phyloP scores from a whole-genome alignment of 2,329 filamentous ascomycete species.

The Neonectria sp. region DNA sequence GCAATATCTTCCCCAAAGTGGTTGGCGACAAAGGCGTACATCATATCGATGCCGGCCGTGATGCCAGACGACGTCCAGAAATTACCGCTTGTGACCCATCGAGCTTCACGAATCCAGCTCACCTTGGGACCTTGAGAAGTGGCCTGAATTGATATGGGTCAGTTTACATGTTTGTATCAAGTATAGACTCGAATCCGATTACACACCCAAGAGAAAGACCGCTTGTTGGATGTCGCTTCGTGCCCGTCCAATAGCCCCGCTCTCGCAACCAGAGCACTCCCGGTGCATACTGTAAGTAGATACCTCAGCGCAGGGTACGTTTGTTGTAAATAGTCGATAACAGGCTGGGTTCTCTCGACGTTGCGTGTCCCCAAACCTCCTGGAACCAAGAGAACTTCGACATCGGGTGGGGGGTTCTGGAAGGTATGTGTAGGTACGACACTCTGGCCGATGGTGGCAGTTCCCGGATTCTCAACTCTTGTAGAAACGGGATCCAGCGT shows the following conservation, averaged over 20 bases:
- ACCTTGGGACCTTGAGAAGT: conserved; percentile 60
- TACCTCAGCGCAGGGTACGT: conserved; percentile 62
- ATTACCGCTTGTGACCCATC: conserved; percentile 74
- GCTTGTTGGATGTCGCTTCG: conserved; percentile 74
- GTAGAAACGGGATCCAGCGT: conserved; percentile 51
- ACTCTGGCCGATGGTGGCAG: conserved; percentile 48
- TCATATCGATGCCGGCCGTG: conserved; percentile 59
- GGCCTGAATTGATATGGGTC: conserved; percentile 44
- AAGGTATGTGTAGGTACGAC: conserved; percentile 57
- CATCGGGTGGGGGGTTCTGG: conserved; percentile 50
- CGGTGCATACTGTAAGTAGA: conserved; percentile 75
- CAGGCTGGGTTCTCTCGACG: conserved; percentile 36
- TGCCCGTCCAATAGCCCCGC: conserved; percentile 70
- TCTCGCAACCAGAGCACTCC: conserved; percentile 66
- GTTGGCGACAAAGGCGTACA: conserved; percentile 50
- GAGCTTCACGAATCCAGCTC: conserved; percentile 68
- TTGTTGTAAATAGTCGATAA: conserved; percentile 59
- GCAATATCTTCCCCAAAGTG: conserved; percentile 68
- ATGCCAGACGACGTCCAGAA: conserved; percentile 75
- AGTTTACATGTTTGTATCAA: not conserved
- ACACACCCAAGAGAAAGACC: conserved; percentile 56
- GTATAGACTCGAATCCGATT: not conserved
- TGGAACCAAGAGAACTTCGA: conserved; percentile 57
- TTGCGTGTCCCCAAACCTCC: conserved; percentile 54
- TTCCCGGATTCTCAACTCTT: not conserved